Evolutionary conservation across 345 rosid genomes (phyloP), one percentile per base, ranked within the genome.

Genomic region (Anacardium occidentale): DNA sequence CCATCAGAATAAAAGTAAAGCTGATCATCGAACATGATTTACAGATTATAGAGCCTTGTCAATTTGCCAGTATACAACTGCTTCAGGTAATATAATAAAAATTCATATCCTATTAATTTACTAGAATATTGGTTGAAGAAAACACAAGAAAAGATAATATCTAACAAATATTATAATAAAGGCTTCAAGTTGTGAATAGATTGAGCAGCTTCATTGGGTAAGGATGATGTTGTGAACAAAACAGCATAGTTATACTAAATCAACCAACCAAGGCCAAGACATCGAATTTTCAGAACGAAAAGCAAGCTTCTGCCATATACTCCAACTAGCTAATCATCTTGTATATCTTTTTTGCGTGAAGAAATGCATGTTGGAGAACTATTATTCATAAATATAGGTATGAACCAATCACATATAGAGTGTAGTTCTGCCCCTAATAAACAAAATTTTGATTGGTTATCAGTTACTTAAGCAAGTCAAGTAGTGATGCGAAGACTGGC

Each of bases 401-500:
- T 0, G n/a, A 8, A 71, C 29, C 50, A 62, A 60, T 50, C 34
- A 50, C 40, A 4, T 45, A 59, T 9, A 26, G 25, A 44, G 42
- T 25, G 44, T 20, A 15, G 22, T 22, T 55, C 53, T 57, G 18
- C 14, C 55, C 1, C 22, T 44, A 42, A 22, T 54, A 34, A 68
- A 32, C 20, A 22, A 34, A 53, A 0, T 4, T 53, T 52, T 8
- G 7, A 54, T 37, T 32, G 15, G 52, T 55, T 42, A 55, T 14
- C 62, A 5, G 14, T 55, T 42, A 56, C 63, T 55, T 56, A 55
- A 40, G 72, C 53, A 56, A 32, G 37, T 57, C 20, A 12, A 56
- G 24, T 14, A 42, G 1, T 8, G 47, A 37, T 55, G 40, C 14
- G 21, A 24, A 14, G 17, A 55, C 20, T 37, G 47, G 50, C 52